These are phyloP conservation scores for Ganoderma lucidum DNA, from an alignment of 1,284 basidiomycete genomes.

Conservation along the genomic window DNA sequence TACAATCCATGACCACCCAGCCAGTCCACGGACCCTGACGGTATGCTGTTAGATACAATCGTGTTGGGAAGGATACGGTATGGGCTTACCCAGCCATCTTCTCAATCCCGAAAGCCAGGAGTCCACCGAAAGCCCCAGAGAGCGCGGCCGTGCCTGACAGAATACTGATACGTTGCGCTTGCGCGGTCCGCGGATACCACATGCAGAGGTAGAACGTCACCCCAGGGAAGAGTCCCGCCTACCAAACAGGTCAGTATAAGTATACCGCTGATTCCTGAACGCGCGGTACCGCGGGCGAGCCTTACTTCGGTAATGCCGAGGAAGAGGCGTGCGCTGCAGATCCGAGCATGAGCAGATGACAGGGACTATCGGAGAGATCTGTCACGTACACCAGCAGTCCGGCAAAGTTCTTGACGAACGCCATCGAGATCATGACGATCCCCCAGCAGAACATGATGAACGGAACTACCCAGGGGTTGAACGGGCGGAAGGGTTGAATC, in stretches of 20 bases:
- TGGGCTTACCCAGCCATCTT: slow-evolving; percentile 14
- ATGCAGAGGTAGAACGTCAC: slow-evolving; percentile 58
- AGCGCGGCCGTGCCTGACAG: slow-evolving; percentile 65
- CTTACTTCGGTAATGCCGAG: slow-evolving; percentile 15
- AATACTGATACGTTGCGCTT: slow-evolving; percentile 40
- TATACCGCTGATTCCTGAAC: neutral
- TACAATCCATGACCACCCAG: slow-evolving; percentile 18
- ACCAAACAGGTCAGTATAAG: slow-evolving; percentile 55
- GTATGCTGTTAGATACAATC: neutral
- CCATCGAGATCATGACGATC: slow-evolving; percentile 25
- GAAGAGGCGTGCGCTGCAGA: slow-evolving; percentile 15
- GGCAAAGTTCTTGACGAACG: slow-evolving; percentile 27
- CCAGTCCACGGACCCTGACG: slow-evolving; percentile 6
- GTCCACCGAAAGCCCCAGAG: slow-evolving; percentile 43
- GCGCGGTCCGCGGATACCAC: slow-evolving; percentile 26
- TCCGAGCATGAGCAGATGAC: neutral
- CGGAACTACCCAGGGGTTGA: slow-evolving; percentile 17
- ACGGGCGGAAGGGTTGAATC: neutral
- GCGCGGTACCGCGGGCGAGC: neutral
- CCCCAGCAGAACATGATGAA: slow-evolving; percentile 30
- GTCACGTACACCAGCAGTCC: slow-evolving; percentile 23
- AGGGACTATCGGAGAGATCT: neutral
- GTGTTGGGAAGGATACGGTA: neutral
- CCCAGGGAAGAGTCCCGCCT: slow-evolving; percentile 59
- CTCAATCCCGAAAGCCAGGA: slow-evolving; percentile 19